Evolutionary conservation across 176 grass and related monocot genomes (phyloP).

Genomic region (Saccharum spontaneum): DNA sequence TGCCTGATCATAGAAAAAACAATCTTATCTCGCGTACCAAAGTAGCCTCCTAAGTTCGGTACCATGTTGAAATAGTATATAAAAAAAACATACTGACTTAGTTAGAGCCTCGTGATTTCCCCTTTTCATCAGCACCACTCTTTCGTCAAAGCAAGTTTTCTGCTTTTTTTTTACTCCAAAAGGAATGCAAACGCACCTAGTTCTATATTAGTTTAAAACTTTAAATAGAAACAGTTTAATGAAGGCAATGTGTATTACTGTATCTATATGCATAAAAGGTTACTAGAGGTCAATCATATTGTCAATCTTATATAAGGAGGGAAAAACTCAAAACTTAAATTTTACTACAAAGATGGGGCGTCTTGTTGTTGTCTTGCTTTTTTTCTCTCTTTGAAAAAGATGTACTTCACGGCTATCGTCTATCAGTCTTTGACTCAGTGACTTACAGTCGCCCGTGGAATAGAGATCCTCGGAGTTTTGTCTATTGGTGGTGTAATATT

Average conservation of each 20-base stretch:
- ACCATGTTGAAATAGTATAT: neutral
- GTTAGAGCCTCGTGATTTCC: conserved; percentile 21
- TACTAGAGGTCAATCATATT: neutral
- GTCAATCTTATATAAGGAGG: neutral
- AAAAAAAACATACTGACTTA: neutral
- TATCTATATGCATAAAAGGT: neutral
- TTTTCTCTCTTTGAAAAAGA: neutral
- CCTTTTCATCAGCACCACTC: conserved; percentile 20
- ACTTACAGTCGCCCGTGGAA: no score
- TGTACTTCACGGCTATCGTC: no score
- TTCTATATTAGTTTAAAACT: neutral
- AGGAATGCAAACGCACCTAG: neutral
- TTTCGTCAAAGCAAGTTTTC: conserved; percentile 26
- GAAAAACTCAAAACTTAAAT: neutral
- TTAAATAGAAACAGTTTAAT: neutral
- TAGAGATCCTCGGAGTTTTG: no score
- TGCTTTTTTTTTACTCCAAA: neutral
- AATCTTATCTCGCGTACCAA: neutral
- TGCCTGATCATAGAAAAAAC: neutral
- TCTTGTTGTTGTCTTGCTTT: neutral
- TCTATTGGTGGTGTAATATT: no score
- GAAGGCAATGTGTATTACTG: neutral
- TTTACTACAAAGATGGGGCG: neutral
- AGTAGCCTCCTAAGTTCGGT: neutral
- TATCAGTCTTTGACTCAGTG: no score